Evolutionary conservation across 2,329 filamentous ascomycete species (phyloP).

Genomic region (Penicillium brevicompactum): DNA sequence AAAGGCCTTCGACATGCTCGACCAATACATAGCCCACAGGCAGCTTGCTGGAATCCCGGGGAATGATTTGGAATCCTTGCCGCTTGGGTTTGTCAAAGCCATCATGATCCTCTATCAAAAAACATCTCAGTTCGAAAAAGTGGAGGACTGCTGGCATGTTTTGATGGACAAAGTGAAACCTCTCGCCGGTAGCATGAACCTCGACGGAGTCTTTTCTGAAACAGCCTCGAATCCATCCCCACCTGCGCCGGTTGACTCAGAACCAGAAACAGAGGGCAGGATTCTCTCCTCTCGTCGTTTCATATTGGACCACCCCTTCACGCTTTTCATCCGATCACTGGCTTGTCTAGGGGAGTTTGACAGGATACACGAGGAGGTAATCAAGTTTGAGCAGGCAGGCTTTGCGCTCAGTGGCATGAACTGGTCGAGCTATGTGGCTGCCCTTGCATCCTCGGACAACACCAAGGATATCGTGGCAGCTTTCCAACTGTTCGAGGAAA

Average conservation of each 20-base stretch:
- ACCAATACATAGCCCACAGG: constrained; percentile 48
- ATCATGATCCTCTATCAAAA: constrained; percentile 69
- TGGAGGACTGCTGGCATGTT: constrained; percentile 68
- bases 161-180: constrained; percentile 57
- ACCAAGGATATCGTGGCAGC: constrained; percentile 59
- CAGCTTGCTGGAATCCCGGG: constrained; percentile 9
- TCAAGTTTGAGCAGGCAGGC: constrained; percentile 63
- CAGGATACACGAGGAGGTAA: constrained; percentile 55
- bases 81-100: constrained; percentile 60
- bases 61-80: constrained; percentile 40
- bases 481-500: constrained; percentile 72
- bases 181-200: constrained; percentile 40
- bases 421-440: constrained; percentile 77
- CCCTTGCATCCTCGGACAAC: constrained; percentile 62
- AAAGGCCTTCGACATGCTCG: constrained; percentile 58
- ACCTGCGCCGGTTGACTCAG: neutral
- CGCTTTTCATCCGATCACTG: constrained; percentile 56
- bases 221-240: neutral
- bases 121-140: constrained; percentile 60
- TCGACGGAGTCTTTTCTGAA: constrained; percentile 19
- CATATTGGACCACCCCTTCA: constrained; percentile 52
- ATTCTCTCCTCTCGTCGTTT: constrained; percentile 49
- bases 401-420: constrained; percentile 75
- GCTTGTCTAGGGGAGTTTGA: constrained; percentile 55
- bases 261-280: neutral